phyloP scores from a whole-genome alignment of 805 yeast species.

The Starmerella davenportii region DNA sequence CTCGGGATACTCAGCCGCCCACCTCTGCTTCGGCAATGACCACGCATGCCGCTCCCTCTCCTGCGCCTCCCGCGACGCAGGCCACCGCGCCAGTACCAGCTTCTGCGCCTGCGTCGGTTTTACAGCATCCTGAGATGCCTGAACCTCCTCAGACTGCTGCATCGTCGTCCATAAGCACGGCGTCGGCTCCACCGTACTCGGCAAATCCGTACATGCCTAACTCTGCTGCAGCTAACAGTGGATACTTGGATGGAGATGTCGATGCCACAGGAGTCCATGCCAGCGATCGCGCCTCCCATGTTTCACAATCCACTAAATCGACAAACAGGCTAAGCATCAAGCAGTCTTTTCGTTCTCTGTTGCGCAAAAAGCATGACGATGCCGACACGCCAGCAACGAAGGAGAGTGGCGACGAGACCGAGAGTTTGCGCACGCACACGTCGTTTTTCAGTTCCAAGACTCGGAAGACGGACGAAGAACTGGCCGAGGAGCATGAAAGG shows the following conservation, averaged over 20 bases:
- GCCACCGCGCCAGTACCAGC: neutral
- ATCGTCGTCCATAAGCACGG: neutral
- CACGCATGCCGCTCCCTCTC: neutral
- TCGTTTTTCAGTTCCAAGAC: neutral
- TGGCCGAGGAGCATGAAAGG: constrained; percentile 6
- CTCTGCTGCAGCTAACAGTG: too few species aligned
- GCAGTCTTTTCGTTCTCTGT: neutral
- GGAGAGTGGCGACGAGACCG: neutral
- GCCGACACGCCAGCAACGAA: neutral
- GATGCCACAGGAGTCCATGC: too few species aligned
- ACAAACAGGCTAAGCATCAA: neutral
- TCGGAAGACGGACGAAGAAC: neutral
- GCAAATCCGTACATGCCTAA: neutral
- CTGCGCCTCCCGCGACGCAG: neutral
- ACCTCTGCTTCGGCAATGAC: neutral
- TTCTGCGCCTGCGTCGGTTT: neutral
- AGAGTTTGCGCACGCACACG: neutral
- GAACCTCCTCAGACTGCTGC: neutral
- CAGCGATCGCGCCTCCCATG: too few species aligned
- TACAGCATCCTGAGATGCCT: neutral
- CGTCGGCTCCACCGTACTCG: neutral
- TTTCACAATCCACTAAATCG: too few species aligned
- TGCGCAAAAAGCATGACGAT: neutral
- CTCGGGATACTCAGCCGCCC: too few species aligned
- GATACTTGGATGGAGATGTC: too few species aligned